Evolutionary conservation across 2,329 filamentous ascomycete species (phyloP).

Genomic region (Fusarium redolens): DNA sequence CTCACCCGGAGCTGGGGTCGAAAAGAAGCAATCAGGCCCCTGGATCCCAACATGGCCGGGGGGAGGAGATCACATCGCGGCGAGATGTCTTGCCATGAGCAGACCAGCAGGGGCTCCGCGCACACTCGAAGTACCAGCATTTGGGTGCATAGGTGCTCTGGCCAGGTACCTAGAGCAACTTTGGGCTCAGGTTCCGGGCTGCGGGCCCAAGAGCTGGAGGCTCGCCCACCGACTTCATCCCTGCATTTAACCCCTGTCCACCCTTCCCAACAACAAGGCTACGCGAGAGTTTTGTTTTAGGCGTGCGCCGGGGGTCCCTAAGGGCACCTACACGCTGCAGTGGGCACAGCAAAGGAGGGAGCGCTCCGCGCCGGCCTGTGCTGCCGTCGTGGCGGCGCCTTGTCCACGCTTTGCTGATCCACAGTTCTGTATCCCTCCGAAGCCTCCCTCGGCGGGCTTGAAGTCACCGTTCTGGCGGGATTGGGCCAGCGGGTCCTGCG

Average conservation of each 20-base stretch:
- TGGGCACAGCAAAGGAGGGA: slow-evolving; percentile 19
- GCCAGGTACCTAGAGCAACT: slow-evolving; percentile 44
- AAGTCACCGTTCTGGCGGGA: slow-evolving; percentile 37
- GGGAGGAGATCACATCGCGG: slow-evolving; percentile 42
- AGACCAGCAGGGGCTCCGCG: slow-evolving; percentile 25
- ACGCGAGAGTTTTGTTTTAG: slow-evolving; percentile 42
- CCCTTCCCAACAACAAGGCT: slow-evolving; percentile 42
- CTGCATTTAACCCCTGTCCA: slow-evolving; percentile 38
- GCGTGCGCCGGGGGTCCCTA: slow-evolving; percentile 32
- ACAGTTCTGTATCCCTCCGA: slow-evolving; percentile 39
- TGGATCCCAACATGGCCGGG: slow-evolving; percentile 36
- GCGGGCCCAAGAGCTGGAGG: slow-evolving; percentile 25
- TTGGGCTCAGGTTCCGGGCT: slow-evolving; percentile 36
- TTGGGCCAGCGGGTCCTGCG: slow-evolving; percentile 24
- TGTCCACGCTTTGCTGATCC: slow-evolving; percentile 35
- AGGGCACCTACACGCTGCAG: background rate
- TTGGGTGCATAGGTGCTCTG: slow-evolving; percentile 26
- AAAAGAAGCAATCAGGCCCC: slow-evolving; percentile 44
- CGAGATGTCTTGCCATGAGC: slow-evolving; percentile 31
- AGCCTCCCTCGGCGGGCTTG: slow-evolving; percentile 37
- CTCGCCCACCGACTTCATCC: slow-evolving; percentile 36
- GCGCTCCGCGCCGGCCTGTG: slow-evolving; percentile 41
- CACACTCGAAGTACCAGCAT: slow-evolving; percentile 20
- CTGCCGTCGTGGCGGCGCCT: slow-evolving; percentile 47
- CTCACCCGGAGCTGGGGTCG: slow-evolving; percentile 44